Evolutionary conservation across 2,329 filamentous ascomycete species (phyloP).

Genomic region (Calonectria honghensis): DNA sequence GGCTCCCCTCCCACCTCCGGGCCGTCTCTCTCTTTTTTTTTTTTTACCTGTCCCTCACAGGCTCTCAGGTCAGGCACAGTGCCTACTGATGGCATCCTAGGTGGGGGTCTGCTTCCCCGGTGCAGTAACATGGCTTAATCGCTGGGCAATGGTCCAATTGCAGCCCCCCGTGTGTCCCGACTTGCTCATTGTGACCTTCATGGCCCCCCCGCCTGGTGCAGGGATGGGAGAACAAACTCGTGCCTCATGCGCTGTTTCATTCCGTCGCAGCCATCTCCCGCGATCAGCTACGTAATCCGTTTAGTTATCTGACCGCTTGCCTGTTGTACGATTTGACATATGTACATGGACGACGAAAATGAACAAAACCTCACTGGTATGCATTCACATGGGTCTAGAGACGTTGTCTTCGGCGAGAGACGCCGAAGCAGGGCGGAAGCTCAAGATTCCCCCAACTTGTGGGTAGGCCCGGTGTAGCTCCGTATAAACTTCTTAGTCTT

Average conservation of each 20-base stretch:
- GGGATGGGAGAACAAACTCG: slow-evolving; percentile 34
- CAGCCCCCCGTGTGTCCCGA: slow-evolving; percentile 37
- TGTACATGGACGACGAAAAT: slow-evolving; percentile 23
- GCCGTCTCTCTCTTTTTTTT: neutral
- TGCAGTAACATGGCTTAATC: slow-evolving; percentile 26
- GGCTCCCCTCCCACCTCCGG: slow-evolving; percentile 24
- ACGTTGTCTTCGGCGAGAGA: slow-evolving; percentile 28
- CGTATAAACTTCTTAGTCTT: slow-evolving; percentile 4
- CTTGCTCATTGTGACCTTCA: slow-evolving; percentile 37
- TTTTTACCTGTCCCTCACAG: slow-evolving; percentile 21
- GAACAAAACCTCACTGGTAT: slow-evolving; percentile 27
- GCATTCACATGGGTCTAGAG: slow-evolving; percentile 31
- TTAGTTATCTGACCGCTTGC: slow-evolving; percentile 49
- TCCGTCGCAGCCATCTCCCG: slow-evolving; percentile 33
- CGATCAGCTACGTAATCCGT: slow-evolving; percentile 48
- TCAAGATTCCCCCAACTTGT: slow-evolving; percentile 31
- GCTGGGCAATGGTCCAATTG: slow-evolving; percentile 46
- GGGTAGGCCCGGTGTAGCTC: slow-evolving; percentile 29
- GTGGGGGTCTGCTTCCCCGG: slow-evolving; percentile 30
- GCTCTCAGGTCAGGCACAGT: slow-evolving; percentile 21
- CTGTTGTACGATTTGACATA: slow-evolving; percentile 23
- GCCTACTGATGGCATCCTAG: slow-evolving; percentile 3
- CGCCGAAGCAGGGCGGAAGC: slow-evolving; percentile 36
- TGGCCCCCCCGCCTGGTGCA: slow-evolving; percentile 32
- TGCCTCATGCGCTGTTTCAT: slow-evolving; percentile 42